phyloP scores from a whole-genome alignment of 202 grass and related monocot species.

The Panicum hallii region DNA sequence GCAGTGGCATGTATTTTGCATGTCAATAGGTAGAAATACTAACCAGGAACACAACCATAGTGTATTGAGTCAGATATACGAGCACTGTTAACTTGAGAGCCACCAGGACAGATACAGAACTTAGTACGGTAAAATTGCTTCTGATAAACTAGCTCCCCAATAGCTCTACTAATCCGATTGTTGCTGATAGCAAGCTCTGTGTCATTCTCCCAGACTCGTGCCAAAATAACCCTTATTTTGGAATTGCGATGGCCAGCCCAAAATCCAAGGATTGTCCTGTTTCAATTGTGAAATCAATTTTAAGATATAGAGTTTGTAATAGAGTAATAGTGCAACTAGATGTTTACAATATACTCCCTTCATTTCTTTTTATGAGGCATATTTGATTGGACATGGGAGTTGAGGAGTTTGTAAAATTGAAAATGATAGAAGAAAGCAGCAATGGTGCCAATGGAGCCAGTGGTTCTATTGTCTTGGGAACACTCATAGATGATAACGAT shows the following conservation, averaged over 20 bases:
- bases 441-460: background rate
- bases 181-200: conserved; percentile 95
- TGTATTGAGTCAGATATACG: conserved; percentile 94
- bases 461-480: background rate
- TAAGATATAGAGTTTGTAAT: conserved; percentile 20
- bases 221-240: conserved; percentile 95
- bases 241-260: conserved; percentile 98
- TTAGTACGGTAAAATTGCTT: conserved; percentile 92
- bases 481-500: background rate
- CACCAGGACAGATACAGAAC: conserved; percentile 98
- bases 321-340: conserved; percentile 12
- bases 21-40: conserved; percentile 41
- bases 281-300: conserved; percentile 40
- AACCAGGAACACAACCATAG: conserved; percentile 92
- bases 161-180: conserved; percentile 91
- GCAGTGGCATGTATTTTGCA: conserved; percentile 16
- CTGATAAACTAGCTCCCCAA: conserved; percentile 89
- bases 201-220: conserved; percentile 92
- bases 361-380: background rate
- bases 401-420: background rate
- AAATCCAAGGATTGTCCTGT: conserved; percentile 92
- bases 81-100: conserved; percentile 98
- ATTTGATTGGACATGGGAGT: background rate
- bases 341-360: background rate
- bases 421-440: conserved; percentile 7